These are phyloP conservation scores for Aspergillus sparsus DNA, from an alignment of 495 filamentous ascomycete genomes.

Conservation along the genomic window DNA sequence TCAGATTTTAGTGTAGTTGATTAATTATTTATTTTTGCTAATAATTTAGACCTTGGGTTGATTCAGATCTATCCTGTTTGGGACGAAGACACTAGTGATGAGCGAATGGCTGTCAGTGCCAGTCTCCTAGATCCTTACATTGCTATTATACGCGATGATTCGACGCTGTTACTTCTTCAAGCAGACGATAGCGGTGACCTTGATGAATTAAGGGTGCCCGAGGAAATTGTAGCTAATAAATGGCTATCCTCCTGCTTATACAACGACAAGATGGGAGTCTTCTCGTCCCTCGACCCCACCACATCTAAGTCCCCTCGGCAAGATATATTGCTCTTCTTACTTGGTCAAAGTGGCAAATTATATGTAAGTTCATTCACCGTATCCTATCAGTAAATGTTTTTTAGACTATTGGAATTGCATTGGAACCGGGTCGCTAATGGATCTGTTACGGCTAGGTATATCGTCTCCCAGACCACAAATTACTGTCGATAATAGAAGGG, in stretches of 20 bases:
- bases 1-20: not conserved
- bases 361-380: constrained; percentile 55
- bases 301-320: constrained; percentile 46
- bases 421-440: not conserved
- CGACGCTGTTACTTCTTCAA: constrained; percentile 70
- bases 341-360: constrained; percentile 69
- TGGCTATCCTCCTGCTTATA: constrained; percentile 86
- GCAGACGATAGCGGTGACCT: constrained; percentile 79
- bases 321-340: constrained; percentile 68
- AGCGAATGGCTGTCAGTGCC: constrained; percentile 72
- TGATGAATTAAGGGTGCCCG: constrained; percentile 70
- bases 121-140: constrained; percentile 87
- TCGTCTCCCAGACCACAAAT: constrained; percentile 39
- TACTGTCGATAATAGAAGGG: constrained; percentile 54
- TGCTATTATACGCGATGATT: constrained; percentile 81
- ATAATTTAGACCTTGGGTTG: constrained; percentile 69
- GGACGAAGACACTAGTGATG: constrained; percentile 83
- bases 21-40: constrained; percentile 14
- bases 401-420: not conserved
- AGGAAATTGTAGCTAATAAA: constrained; percentile 56
- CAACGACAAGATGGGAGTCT: constrained; percentile 59
- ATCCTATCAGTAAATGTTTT: not conserved
- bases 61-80: constrained; percentile 86
- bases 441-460: constrained; percentile 38
- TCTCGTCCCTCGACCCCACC: constrained; percentile 43